Evolutionary conservation across 495 filamentous ascomycete species (phyloP).

Genomic region (Podospora comata): DNA sequence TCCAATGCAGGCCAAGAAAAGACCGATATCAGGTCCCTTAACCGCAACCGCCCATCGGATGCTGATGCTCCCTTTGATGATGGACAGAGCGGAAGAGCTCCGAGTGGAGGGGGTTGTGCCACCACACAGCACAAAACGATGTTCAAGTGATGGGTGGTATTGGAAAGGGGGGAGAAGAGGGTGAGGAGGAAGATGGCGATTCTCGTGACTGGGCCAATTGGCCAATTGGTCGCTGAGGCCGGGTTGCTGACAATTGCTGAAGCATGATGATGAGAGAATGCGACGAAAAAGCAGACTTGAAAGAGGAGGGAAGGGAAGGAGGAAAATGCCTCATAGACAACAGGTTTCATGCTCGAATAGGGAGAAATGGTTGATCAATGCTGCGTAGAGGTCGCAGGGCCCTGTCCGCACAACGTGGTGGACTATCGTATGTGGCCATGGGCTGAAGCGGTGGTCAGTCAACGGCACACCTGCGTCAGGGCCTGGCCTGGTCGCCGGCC

Average conservation of each 20-base stretch:
- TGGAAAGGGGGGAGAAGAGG: not conserved
- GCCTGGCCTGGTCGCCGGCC: not conserved
- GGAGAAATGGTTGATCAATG: not conserved
- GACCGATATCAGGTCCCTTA: not conserved
- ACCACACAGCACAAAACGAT: not conserved
- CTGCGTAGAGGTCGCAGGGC: slow-evolving; percentile 2
- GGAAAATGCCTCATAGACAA: slow-evolving; percentile 24
- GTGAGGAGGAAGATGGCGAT: not conserved
- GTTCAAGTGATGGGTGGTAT: not conserved
- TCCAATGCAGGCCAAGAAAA: slow-evolving; percentile 6
- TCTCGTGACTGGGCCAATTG: not conserved
- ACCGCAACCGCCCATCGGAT: slow-evolving; percentile 13
- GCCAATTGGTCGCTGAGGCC: slow-evolving; percentile 8
- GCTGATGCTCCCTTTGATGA: not conserved
- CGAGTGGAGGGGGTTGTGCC: slow-evolving; percentile 13
- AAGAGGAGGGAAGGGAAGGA: not conserved
- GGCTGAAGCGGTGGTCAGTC: not conserved
- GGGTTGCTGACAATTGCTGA: slow-evolving; percentile 18
- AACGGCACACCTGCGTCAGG: not conserved
- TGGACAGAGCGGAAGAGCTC: slow-evolving; percentile 13
- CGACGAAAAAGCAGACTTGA: slow-evolving; percentile 5
- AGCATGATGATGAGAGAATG: not conserved
- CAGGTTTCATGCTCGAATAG: not conserved
- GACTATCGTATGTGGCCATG: not conserved
- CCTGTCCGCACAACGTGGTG: not conserved